Evolutionary conservation across 1,284 basidiomycete species (phyloP).

Genomic region (Boletus semigastroideus): DNA sequence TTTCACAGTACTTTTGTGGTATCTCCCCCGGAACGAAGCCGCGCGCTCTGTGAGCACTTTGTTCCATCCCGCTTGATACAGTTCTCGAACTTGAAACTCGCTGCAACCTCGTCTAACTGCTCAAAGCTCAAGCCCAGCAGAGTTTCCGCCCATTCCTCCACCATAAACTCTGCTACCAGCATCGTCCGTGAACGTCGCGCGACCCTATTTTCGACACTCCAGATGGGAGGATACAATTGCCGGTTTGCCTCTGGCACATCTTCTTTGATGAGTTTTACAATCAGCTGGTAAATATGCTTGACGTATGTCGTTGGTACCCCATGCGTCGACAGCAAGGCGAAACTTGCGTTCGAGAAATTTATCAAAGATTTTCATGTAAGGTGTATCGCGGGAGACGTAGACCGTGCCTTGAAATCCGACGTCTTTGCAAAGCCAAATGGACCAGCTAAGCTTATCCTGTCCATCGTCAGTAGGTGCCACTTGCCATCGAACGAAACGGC

Average conservation of each 20-base stretch:
- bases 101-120: conserved; percentile 54
- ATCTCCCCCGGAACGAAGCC: background rate
- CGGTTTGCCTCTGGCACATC: too few relatives aligned
- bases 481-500: background rate
- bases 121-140: conserved; percentile 52
- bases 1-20: background rate
- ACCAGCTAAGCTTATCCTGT: background rate
- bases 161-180: conserved; percentile 59
- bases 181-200: background rate
- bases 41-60: conserved; percentile 11
- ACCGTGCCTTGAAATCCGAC: background rate
- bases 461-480: too few relatives aligned
- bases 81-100: conserved; percentile 45
- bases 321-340: too few relatives aligned
- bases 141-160: conserved; percentile 59
- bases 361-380: too few relatives aligned
- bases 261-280: too few relatives aligned
- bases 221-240: background rate
- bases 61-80: conserved; percentile 1
- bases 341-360: too few relatives aligned
- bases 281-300: too few relatives aligned
- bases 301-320: too few relatives aligned
- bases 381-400: background rate
- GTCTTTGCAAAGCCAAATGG: background rate
- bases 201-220: background rate